Conservation (phyloP, 495 filamentous ascomycete genomes). For the Penicillium salamii region DNA sequence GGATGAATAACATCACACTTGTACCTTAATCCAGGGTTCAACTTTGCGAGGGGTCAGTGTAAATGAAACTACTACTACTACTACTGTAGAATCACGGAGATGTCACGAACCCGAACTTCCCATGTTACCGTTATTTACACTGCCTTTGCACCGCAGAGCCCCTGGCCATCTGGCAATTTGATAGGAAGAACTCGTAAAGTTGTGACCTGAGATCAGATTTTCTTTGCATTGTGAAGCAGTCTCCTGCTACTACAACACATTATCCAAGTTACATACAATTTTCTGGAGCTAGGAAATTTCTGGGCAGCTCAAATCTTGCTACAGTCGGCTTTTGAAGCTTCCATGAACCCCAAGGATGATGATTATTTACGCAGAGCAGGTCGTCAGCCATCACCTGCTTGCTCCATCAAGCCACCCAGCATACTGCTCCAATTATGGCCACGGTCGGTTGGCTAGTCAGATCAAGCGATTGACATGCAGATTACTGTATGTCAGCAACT, state of each 20-base stretch:
- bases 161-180: too few species aligned
- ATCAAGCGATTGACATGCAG: background rate
- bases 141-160: too few species aligned
- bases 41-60: too few species aligned
- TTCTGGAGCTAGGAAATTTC: too few species aligned
- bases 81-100: too few species aligned
- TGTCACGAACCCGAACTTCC: too few species aligned
- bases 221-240: too few species aligned
- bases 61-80: too few species aligned
- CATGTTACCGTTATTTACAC: too few species aligned
- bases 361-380: background rate
- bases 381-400: background rate
- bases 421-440: background rate
- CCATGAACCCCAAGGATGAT: background rate
- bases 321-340: background rate
- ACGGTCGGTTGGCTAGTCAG: background rate
- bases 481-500: background rate
- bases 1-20: constrained; percentile 7
- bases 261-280: background rate
- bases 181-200: too few species aligned
- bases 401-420: background rate
- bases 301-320: background rate
- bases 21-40: constrained; percentile 6
- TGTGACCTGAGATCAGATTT: too few species aligned
- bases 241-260: too few species aligned